These are phyloP conservation scores for Didymella exigua DNA, from an alignment of 2,329 filamentous ascomycete genomes.

Conservation along the genomic window DNA sequence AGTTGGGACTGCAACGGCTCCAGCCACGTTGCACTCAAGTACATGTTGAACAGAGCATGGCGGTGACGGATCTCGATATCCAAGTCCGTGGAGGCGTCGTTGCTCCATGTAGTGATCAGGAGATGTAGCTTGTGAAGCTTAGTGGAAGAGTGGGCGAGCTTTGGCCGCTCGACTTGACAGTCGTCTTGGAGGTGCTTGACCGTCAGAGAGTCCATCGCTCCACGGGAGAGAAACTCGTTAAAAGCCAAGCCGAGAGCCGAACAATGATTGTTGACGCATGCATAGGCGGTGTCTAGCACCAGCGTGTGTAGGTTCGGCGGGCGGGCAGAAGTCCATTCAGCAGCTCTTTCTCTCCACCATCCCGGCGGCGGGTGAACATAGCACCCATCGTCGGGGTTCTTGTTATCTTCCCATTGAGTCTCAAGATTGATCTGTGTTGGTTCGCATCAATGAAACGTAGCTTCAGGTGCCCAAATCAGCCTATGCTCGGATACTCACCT, in stretches of 20 bases:
- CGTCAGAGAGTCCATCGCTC: not conserved
- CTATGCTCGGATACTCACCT: not conserved
- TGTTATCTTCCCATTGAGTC: not conserved
- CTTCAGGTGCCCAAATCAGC: not conserved
- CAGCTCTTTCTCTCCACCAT: constrained; percentile 1
- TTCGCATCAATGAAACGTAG: not conserved
- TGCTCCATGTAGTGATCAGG: not conserved
- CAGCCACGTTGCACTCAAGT: constrained; percentile 30
- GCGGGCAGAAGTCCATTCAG: not conserved
- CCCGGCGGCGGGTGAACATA: not conserved
- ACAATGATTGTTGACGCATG: constrained; percentile 1
- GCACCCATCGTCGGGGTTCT: not conserved
- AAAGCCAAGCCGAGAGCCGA: not conserved
- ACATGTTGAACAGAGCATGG: constrained; percentile 26
- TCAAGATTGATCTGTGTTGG: not conserved
- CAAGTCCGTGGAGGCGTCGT: constrained; percentile 18
- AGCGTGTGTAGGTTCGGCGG: constrained; percentile 5
- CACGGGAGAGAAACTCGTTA: not conserved
- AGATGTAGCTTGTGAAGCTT: constrained; percentile 1
- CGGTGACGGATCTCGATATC: constrained; percentile 13
- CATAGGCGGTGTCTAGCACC: not conserved
- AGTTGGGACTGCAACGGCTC: constrained; percentile 24
- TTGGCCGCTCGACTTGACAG: not conserved
- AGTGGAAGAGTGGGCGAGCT: not conserved
- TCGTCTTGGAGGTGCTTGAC: constrained; percentile 10